Percentiles rank a stretch among this genome's conserved stretches.
These are phyloP conservation scores for Xylariales sp. DNA, from an alignment of 2,329 filamentous ascomycete genomes.

Conservation along the genomic window DNA sequence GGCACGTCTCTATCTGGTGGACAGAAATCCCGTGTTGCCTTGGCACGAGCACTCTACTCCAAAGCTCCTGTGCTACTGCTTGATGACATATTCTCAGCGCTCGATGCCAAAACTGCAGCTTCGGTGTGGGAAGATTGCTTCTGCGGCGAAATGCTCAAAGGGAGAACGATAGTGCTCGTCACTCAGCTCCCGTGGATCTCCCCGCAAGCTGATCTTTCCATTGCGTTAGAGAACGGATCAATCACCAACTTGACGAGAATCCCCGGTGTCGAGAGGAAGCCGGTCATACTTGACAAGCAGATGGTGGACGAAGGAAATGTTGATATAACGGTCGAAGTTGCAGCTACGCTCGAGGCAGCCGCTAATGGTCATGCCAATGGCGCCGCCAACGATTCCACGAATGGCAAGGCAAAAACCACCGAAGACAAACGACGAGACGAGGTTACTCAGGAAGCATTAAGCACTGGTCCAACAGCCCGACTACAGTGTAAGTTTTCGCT, in stretches of 20 bases:
- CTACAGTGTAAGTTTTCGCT: constrained; percentile 32
- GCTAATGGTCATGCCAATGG: constrained; percentile 12
- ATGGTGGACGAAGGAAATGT: constrained; percentile 28
- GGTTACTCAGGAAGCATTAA: constrained; percentile 44
- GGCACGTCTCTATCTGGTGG: constrained; percentile 52
- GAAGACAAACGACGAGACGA: constrained; percentile 33
- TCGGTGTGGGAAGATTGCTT: constrained; percentile 54
- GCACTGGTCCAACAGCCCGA: constrained; percentile 39
- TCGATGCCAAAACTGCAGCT: constrained; percentile 55
- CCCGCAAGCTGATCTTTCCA: constrained; percentile 42
- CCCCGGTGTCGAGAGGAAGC: constrained; percentile 38
- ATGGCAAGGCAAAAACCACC: constrained; percentile 23
- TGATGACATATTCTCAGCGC: constrained; percentile 56
- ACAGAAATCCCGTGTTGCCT: constrained; percentile 51
- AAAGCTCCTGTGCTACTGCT: constrained; percentile 50
- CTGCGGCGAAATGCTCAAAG: constrained; percentile 48
- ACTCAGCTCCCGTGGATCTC: constrained; percentile 52
- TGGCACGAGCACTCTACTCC: constrained; percentile 55
- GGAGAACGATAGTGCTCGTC: constrained; percentile 52
- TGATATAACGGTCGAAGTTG: constrained; percentile 21
- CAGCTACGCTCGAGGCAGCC: constrained; percentile 13
- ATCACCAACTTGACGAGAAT: constrained; percentile 37
- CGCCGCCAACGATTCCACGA: constrained; percentile 12
- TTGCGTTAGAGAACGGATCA: constrained; percentile 41
- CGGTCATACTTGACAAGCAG: constrained; percentile 37